Base-by-base conservation (phyloP, 2,329 filamentous ascomycete genomes). In the Botrytis paeoniae region DNA sequence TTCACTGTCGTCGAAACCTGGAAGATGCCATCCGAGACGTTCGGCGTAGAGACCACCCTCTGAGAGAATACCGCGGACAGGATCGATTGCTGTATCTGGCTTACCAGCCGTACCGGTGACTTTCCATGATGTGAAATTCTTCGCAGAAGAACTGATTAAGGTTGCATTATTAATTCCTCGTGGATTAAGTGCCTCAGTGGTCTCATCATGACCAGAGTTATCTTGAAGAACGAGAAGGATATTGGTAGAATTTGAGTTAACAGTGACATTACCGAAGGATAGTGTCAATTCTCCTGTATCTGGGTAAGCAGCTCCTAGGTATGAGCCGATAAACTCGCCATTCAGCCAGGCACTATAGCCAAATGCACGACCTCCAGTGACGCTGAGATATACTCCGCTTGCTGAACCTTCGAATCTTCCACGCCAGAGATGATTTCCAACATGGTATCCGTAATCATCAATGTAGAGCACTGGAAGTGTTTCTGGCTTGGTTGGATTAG, bases 21-120 rank as follows among this genome's bases (percentile, higher is more conserved):
- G 87, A 0, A 90, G 83, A 76, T 89, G 87, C 83, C 85, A 86
- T 22, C 89, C 88, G 0, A 89, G 80, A 18, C 88, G 85, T 78
- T 90, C 88, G 1, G 86, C 86, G 60, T 84, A 85, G 5, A 90
- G 83, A 0, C 88, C 87, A 32, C 88, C 88, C 78, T 90, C 88
- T 72, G 88, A 88, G 37, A 86, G 82, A 0, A 85, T 83, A 0
- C 87, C 87, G 1, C 88, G 85, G 3, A 89, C 80, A 0, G 86
- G 81, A 75, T 89, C 86, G 74, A 86, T 85, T 80, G 73, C 84
- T 81, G 25, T 81, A 3, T 87, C 83, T 39, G 62, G 62, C 20
- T 72, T 68, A 39, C 86, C 86, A 0, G 88, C 88, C 25, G 85
- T 86, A 14, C 88, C 88, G 3, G 87, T 86, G 39, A 90, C 84